Evolutionary conservation across 2,329 filamentous ascomycete genomes (phyloP).

Genomic region (Pseudogymnoascus sp.): DNA sequence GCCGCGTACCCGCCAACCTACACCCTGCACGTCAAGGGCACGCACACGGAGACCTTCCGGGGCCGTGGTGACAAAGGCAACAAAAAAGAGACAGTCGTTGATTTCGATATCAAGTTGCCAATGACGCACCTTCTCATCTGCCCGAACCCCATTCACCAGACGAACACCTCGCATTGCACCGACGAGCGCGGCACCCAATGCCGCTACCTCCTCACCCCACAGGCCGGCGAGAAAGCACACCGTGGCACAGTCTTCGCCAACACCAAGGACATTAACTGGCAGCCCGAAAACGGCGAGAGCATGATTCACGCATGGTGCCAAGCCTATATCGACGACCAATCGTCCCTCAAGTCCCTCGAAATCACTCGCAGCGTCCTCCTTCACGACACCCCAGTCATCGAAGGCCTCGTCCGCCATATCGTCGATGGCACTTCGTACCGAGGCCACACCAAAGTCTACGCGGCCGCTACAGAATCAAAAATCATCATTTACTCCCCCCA

Average conservation of each 20-base stretch:
- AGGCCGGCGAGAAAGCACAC: conserved; percentile 50
- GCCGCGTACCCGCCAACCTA: conserved; percentile 22
- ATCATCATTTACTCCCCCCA: conserved; percentile 58
- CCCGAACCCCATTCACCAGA: conserved; percentile 28
- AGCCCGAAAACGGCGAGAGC: conserved; percentile 21
- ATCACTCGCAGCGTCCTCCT: conserved; percentile 47
- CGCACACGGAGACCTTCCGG: conserved; percentile 22
- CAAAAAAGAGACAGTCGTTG: conserved; percentile 43
- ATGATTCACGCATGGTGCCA: conserved; percentile 49
- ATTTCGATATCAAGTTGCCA: conserved; percentile 52
- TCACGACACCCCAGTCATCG: conserved; percentile 48
- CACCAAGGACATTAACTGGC: conserved; percentile 37
- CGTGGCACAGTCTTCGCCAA: conserved; percentile 55
- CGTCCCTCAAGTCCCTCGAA: conserved; percentile 48
- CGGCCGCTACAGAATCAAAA: conserved; percentile 47
- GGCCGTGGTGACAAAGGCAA: conserved; percentile 27
- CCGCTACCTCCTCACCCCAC: conserved; percentile 39
- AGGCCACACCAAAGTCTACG: conserved; percentile 48
- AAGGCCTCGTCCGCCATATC: conserved; percentile 43
- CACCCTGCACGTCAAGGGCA: conserved; percentile 24
- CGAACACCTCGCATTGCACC: background rate
- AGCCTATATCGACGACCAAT: conserved; percentile 51
- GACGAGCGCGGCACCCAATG: conserved; percentile 30
- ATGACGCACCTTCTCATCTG: conserved; percentile 49
- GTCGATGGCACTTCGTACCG: conserved; percentile 59